A percentile compares a stretch with the other conserved stretches of the same genome.
Evolutionary conservation across 352 stramenopile species (phyloP).

Genomic region (Blastocystis sp.): DNA sequence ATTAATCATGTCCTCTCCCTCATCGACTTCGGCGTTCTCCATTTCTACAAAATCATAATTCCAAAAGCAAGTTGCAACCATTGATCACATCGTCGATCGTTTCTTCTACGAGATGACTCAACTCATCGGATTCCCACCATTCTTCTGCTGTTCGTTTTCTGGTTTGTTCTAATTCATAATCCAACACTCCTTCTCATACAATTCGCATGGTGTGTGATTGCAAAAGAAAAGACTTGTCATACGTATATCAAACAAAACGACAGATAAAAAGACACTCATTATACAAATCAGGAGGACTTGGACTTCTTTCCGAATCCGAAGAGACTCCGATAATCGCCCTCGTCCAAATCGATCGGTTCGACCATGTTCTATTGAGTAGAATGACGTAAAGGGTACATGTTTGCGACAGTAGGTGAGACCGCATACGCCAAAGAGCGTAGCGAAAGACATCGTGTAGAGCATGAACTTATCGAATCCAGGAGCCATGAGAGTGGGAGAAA

Average conservation of each 20-base stretch:
- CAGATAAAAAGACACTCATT: not conserved
- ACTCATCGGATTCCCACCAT: not conserved
- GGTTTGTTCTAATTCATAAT: not conserved
- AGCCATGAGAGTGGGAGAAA: not conserved
- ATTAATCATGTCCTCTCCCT: slow-evolving; percentile 8
- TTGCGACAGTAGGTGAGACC: slow-evolving; percentile 11
- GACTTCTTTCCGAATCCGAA: slow-evolving; percentile 11
- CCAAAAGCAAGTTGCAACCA: not conserved
- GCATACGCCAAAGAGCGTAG: not conserved
- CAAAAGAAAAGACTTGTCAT: not conserved
- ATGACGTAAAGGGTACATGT: not conserved
- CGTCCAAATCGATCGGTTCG: slow-evolving; percentile 31
- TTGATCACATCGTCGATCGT: slow-evolving; percentile 4
- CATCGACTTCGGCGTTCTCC: slow-evolving; percentile 29
- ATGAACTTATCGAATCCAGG: slow-evolving; percentile 11
- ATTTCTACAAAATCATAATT: not conserved
- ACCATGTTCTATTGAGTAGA: not conserved
- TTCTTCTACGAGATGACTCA: slow-evolving; percentile 4
- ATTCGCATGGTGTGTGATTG: not conserved
- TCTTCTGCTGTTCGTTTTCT: not conserved
- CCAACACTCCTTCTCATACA: not conserved
- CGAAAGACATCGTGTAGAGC: slow-evolving; percentile 17
- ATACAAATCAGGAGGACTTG: not conserved
- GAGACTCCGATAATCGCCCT: not conserved
- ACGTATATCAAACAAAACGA: slow-evolving; percentile 23